Evolutionary conservation across 441 rosid species (phyloP).

Genomic region (Geranium incanum): DNA sequence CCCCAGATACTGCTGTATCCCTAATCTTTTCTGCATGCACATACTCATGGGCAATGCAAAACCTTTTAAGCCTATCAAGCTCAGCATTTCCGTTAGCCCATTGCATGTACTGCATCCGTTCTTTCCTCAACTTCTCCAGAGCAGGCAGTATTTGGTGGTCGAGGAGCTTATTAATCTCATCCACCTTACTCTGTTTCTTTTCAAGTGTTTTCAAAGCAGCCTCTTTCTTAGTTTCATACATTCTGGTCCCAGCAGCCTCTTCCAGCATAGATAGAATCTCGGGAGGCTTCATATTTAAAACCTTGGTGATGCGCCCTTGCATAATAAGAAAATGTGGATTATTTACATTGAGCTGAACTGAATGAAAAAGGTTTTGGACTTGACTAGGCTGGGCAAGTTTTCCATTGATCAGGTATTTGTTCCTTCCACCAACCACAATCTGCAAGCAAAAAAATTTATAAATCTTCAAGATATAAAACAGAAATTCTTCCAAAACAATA

Average conservation of each 20-base stretch:
- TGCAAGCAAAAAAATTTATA: slow-evolving; percentile 26
- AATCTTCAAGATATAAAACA: slow-evolving; percentile 3
- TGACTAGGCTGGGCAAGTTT: slow-evolving; percentile 95
- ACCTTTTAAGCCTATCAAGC: slow-evolving; percentile 77
- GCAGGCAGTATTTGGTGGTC: slow-evolving; percentile 91
- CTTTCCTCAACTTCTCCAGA: slow-evolving; percentile 85
- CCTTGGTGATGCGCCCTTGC: slow-evolving; percentile 99
- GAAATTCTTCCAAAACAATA: not conserved
- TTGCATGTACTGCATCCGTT: slow-evolving; percentile 83
- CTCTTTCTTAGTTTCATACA: slow-evolving; percentile 96
- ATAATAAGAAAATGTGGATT: slow-evolving; percentile 97
- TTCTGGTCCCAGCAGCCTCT: slow-evolving; percentile 99
- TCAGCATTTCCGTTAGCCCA: slow-evolving; percentile 94
- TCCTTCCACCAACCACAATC: slow-evolving; percentile 98
- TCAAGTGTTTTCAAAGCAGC: slow-evolving; percentile 87
- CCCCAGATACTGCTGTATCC: slow-evolving; percentile 55
- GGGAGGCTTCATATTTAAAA: slow-evolving; percentile 93
- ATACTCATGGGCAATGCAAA: slow-evolving; percentile 81
- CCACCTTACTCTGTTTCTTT: slow-evolving; percentile 92
- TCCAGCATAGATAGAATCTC: slow-evolving; percentile 98
- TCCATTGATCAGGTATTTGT: slow-evolving; percentile 92
- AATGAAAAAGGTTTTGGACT: slow-evolving; percentile 95
- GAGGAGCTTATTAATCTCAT: slow-evolving; percentile 88
- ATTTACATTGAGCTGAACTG: slow-evolving; percentile 95
- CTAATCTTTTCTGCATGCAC: slow-evolving; percentile 79